Evolutionary conservation across 139 green algal genomes (phyloP).

Genomic region (Pleodorina starrii): DNA sequence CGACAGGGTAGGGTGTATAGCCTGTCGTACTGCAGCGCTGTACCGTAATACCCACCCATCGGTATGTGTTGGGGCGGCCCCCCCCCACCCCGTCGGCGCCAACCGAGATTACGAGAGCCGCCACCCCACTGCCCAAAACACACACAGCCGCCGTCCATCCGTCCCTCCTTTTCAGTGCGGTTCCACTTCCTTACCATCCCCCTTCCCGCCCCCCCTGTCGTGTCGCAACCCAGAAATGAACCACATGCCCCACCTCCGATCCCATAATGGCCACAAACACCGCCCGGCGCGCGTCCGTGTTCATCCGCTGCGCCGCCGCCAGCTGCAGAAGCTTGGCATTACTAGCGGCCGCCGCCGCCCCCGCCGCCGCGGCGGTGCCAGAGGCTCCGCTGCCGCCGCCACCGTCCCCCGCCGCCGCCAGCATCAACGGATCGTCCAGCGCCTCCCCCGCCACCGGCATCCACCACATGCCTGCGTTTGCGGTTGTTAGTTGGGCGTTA

Average conservation of each 20-base stretch:
- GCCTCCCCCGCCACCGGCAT: constrained; percentile 64
- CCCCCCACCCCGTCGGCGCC: no score
- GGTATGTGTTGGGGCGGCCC: no score
- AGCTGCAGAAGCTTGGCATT: constrained; percentile 69
- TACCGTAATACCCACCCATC: no score
- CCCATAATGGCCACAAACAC: constrained; percentile 89
- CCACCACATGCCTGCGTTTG: constrained; percentile 80
- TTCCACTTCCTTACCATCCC: no score
- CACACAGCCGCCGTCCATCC: no score
- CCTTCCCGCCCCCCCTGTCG: no score
- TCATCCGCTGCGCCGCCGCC: constrained; percentile 77
- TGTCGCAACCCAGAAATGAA: background rate
- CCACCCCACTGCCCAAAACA: no score
- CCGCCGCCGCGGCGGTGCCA: background rate
- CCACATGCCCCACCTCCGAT: constrained; percentile 11
- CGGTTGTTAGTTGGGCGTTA: background rate
- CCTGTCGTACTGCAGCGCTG: no score
- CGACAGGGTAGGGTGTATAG: no score
- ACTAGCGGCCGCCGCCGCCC: constrained; percentile 59
- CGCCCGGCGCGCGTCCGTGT: constrained; percentile 58
- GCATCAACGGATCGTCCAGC: constrained; percentile 31
- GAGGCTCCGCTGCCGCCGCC: constrained; percentile 12
- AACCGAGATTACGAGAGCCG: no score
- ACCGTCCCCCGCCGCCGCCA: constrained; percentile 13
- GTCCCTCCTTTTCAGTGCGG: no score